Conservation (phyloP, 148 eudicot species). For the Drosera capensis region DNA sequence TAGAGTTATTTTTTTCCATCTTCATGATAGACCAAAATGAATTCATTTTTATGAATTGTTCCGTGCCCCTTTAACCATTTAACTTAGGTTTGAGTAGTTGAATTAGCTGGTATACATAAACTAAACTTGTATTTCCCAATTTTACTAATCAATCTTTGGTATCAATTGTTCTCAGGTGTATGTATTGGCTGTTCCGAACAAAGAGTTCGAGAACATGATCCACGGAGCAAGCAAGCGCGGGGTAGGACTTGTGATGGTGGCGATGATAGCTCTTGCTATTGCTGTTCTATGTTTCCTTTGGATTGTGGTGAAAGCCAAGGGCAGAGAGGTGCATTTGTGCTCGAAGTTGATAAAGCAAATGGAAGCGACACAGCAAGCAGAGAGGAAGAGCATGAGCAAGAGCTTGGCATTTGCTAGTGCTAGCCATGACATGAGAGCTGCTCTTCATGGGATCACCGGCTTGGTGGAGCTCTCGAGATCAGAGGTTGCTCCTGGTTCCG, state of each 20-base stretch:
- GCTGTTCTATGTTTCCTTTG: not conserved
- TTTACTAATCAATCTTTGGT: not conserved
- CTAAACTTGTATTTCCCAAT: too few relatives aligned
- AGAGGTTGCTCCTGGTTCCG: conserved; percentile 28
- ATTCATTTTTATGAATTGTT: not conserved
- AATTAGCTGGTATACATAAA: not conserved
- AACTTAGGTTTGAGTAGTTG: not conserved
- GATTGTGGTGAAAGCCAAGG: not conserved
- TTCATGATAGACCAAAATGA: not conserved
- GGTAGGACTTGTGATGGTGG: conserved; percentile 14
- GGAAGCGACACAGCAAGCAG: conserved; percentile 61
- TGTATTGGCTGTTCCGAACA: not conserved
- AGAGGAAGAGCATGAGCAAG: conserved; percentile 46
- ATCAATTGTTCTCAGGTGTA: not conserved
- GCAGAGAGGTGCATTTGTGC: conserved; percentile 29
- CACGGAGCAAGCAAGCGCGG: conserved; percentile 1
- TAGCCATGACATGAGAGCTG: conserved; percentile 66
- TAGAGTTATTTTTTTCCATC: not conserved
- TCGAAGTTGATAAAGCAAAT: conserved; percentile 40
- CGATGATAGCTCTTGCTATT: conserved; percentile 8
- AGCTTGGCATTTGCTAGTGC: conserved; percentile 52
- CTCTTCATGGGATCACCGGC: conserved; percentile 48
- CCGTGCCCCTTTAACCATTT: too few relatives aligned
- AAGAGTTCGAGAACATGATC: not conserved
- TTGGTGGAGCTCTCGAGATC: conserved; percentile 19